Evolutionary conservation across 345 rosid species (phyloP), one percentile per base, ranked within the genome.

Genomic region (Physaria fendleri): DNA sequence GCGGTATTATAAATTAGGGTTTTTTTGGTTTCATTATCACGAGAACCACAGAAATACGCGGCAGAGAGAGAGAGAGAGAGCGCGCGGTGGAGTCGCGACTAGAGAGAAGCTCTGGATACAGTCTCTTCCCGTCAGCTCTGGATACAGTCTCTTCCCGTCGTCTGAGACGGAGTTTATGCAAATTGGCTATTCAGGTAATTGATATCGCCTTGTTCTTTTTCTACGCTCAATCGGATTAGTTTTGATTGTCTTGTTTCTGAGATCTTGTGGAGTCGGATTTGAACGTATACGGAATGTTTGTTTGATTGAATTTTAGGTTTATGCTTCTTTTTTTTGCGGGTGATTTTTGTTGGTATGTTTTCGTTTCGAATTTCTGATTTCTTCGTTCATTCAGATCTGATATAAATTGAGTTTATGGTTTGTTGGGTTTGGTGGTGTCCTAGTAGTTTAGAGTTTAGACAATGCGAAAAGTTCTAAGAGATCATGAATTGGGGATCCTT

Each of bases 81-180:
- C 22, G 28, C 47, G 52, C 42, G 63, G 70, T 71, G 74, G 54
- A 34, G 6, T 52, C 27, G 71, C 38, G 32, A 38, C 15, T 49
- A 43, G 48, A 66, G 59, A 66, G 66, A 81, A 77, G 76, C 82
- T 76, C 79, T 81, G 87, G 91, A 80, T 83, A 77, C 85, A 55
- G 46, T 59, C 71, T 65, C 62, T 69, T 70, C 57, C 87, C 97
- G 87, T 85, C 87, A 77, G 76, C 82, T 76, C 79, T 81, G 87
- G 91, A 80, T 83, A 77, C 85, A 55, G 46, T 59, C 71, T 65
- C 62, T 69, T 70, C 57, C 87, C 97, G 87, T 85, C 87, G 84
- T 72, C 66, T 59, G 84, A 79, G 90, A 72, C 95, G 93, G 87
- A 82, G 71, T 71, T 71, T 79, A 72, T 80, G 88, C 97, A 85